These are phyloP conservation scores for Clavariopsis aquatica DNA, from an alignment of 495 filamentous ascomycete species.

Conservation along the genomic window DNA sequence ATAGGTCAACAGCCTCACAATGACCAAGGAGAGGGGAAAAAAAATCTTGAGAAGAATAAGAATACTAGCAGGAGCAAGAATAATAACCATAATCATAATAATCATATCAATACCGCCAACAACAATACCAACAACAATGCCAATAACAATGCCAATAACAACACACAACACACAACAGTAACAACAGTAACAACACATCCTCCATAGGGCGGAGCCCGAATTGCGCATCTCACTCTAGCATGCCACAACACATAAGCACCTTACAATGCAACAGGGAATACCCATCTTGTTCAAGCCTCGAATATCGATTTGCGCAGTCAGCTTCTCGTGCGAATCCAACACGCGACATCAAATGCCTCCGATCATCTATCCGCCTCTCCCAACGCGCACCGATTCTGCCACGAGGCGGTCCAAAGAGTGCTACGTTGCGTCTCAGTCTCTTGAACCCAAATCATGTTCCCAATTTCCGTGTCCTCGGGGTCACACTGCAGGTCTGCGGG, in stretches of 20 bases:
- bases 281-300: background rate
- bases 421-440: background rate
- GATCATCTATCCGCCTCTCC: background rate
- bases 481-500: background rate
- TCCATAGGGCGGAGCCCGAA: background rate
- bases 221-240: too few species aligned
- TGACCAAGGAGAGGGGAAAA: too few species aligned
- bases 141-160: too few species aligned
- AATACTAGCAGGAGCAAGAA: too few species aligned
- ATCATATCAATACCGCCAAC: too few species aligned
- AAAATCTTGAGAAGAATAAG: too few species aligned
- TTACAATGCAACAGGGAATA: background rate
- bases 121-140: too few species aligned
- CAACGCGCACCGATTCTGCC: background rate
- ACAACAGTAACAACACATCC: background rate
- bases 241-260: too few species aligned
- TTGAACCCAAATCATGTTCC: background rate
- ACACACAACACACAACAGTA: background rate
- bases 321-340: background rate
- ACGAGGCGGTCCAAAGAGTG: background rate
- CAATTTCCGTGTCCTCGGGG: background rate
- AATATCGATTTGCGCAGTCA: background rate
- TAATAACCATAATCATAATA: too few species aligned
- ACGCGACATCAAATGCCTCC: background rate
- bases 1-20: too few species aligned